Conservation (phyloP, 2,329 filamentous ascomycete genomes). For the Cryphonectria nitschkei region DNA sequence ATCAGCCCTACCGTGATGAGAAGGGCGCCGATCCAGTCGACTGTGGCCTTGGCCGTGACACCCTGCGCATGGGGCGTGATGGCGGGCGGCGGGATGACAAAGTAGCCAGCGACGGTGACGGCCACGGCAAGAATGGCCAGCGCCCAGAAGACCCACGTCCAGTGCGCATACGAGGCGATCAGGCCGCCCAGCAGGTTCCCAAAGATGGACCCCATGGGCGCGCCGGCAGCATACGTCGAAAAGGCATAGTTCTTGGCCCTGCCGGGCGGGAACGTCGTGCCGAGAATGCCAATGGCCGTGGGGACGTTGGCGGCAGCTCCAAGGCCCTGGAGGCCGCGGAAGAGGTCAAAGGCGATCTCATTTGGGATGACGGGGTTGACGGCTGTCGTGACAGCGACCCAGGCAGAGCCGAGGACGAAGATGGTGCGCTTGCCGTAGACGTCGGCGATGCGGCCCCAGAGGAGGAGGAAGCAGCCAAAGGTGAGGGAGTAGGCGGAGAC, state of each 20-base stretch:
- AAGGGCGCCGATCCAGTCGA: constrained; percentile 70
- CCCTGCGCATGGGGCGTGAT: constrained; percentile 36
- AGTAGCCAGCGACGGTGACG: constrained; percentile 59
- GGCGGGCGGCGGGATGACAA: constrained; percentile 61
- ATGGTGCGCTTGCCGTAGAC: constrained; percentile 68
- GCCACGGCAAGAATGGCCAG: constrained; percentile 62
- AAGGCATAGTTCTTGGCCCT: constrained; percentile 74
- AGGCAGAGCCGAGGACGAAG: constrained; percentile 66
- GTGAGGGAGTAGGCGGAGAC: constrained; percentile 67
- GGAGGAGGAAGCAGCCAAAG: constrained; percentile 69
- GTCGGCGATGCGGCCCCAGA: constrained; percentile 71
- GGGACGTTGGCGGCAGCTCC: constrained; percentile 72
- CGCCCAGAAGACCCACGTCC: constrained; percentile 71
- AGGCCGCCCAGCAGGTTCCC: constrained; percentile 68
- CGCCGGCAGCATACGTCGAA: constrained; percentile 65
- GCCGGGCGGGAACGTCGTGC: constrained; percentile 67
- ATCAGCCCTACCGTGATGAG: constrained; percentile 66
- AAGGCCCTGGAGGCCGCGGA: constrained; percentile 68
- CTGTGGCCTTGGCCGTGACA: constrained; percentile 45
- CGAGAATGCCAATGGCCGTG: constrained; percentile 71
- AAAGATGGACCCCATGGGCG: constrained; percentile 65
- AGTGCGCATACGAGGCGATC: constrained; percentile 63
- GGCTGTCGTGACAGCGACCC: constrained; percentile 62
- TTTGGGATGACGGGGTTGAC: constrained; percentile 66
- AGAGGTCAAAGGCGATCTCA: constrained; percentile 69